Evolutionary conservation across 495 filamentous ascomycete species (phyloP).

Genomic region (Trypethelium eluteriae): DNA sequence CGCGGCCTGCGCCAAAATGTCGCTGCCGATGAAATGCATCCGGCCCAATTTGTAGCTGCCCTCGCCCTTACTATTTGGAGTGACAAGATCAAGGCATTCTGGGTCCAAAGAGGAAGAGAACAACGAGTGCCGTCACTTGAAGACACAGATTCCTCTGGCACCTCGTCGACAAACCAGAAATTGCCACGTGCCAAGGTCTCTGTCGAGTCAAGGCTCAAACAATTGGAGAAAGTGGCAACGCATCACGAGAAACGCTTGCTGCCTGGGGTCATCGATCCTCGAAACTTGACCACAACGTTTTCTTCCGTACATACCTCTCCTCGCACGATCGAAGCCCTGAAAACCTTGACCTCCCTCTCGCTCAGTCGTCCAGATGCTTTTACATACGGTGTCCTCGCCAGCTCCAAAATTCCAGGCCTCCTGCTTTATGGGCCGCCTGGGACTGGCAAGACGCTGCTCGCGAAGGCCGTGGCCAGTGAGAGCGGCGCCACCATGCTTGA

Average conservation of each 20-base stretch:
- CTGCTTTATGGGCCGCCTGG: conserved; percentile 92
- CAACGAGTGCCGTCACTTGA: conserved; percentile 12
- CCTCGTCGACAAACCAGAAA: conserved; percentile 10
- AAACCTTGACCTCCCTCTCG: conserved; percentile 81
- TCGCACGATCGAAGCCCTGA: conserved; percentile 80
- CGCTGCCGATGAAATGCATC: background rate
- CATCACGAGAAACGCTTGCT: conserved; percentile 75
- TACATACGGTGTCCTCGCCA: conserved; percentile 86
- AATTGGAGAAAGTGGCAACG: conserved; percentile 43
- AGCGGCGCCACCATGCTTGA: conserved; percentile 79
- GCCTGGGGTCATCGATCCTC: conserved; percentile 68
- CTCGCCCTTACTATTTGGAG: conserved; percentile 25
- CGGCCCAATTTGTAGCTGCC: background rate
- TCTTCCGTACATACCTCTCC: conserved; percentile 69
- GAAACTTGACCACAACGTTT: conserved; percentile 79
- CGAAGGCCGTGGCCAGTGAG: conserved; percentile 93
- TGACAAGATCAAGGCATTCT: conserved; percentile 22
- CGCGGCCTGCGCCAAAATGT: background rate
- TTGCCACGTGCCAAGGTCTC: background rate
- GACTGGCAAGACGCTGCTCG: conserved; percentile 90
- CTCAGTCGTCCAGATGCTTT: conserved; percentile 89
- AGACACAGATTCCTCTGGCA: conserved; percentile 29
- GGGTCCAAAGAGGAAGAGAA: conserved; percentile 25
- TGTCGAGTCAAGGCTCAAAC: conserved; percentile 22
- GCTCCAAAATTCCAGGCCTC: conserved; percentile 80